These are phyloP conservation scores for Penicillium janthinellum DNA, from an alignment of 2,329 filamentous ascomycete species.

Conservation along the genomic window DNA sequence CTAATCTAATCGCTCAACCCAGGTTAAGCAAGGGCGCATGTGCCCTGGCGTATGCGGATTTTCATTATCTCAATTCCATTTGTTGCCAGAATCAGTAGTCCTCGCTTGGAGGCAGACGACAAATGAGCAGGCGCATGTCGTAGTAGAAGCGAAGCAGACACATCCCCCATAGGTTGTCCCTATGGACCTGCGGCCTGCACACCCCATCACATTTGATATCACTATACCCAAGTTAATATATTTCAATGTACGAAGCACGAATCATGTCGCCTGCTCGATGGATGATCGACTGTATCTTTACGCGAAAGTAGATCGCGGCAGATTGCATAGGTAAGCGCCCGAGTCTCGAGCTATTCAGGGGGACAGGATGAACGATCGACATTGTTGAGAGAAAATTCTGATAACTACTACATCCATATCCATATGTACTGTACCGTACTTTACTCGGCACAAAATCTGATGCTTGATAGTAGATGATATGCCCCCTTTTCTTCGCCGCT, in stretches of 20 bases:
- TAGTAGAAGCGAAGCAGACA: too few relatives aligned
- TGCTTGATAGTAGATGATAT: too few relatives aligned
- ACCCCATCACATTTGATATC: not conserved
- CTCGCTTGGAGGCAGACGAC: not conserved
- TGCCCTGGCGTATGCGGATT: not conserved
- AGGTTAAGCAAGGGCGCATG: not conserved
- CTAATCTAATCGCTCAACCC: not conserved
- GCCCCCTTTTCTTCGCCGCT: not conserved
- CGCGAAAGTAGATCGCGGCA: slow-evolving; percentile 14
- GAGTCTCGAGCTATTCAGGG: not conserved
- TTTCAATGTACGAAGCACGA: not conserved
- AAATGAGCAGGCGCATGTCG: not conserved
- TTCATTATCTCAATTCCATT: not conserved
- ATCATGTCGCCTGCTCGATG: not conserved
- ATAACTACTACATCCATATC: not conserved
- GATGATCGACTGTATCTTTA: not conserved
- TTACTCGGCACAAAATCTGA: too few relatives aligned
- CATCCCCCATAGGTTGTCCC: too few relatives aligned
- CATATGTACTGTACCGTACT: not conserved
- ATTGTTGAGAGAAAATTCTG: not conserved
- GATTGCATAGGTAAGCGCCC: slow-evolving; percentile 14
- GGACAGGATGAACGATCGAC: not conserved
- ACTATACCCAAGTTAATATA: not conserved
- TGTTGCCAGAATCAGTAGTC: not conserved
- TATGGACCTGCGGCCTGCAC: not conserved